Base-by-base conservation (phyloP, 192 early-diverging fungal genomes). In the Oehlia diaphana region DNA sequence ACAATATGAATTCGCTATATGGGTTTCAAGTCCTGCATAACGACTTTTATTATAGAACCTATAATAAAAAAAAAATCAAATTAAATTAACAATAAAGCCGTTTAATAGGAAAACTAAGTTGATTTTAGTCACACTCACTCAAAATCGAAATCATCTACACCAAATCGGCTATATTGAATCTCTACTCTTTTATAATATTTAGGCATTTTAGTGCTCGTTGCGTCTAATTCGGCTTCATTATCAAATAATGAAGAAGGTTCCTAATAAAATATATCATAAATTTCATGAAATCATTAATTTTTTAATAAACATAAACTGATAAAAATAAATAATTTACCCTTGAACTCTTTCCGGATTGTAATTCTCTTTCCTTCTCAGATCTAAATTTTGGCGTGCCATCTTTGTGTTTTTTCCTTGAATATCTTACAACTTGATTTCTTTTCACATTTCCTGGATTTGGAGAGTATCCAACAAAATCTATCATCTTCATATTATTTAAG, bases 141-240 rank as follows among this genome's bases (percentile, higher is more conserved):
- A 90, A 99, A 99, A 82, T 99, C 98, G 87, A 98, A 99, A 86
- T 99, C 98, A 75, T 99, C 97, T 9, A 99, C 92, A 16, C 98
- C 98, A 82, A 99, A 99, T 76, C 92, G 89, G 82, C 92, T 94
- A 84, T 96, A 96, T 72, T 94, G 91, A 82, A 96, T 96, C 74
- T 96, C 94, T 23, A 96, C 92, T 14, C 86, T 87, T 19, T 88
- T 86, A 82, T 96, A 95, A 74, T 88, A 86, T 42, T 89, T 89
- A 35, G 95, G 93, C 82, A 93, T 87, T 14, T 77, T 81, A 12
- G 84, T 77, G 0, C 84, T 85, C 1, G 81, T 74, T 0, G 87
- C 84, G 65, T 88, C 86, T 0, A 78, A 75, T 53, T 85, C 83
- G 13, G 70, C 31, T n/a, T 83, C 83, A 63, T 79, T 78, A 10